Evolutionary conservation across 192 early-diverging fungal species (phyloP), one percentile per base, ranked within the genome.

Genomic region (Backusella westeae): DNA sequence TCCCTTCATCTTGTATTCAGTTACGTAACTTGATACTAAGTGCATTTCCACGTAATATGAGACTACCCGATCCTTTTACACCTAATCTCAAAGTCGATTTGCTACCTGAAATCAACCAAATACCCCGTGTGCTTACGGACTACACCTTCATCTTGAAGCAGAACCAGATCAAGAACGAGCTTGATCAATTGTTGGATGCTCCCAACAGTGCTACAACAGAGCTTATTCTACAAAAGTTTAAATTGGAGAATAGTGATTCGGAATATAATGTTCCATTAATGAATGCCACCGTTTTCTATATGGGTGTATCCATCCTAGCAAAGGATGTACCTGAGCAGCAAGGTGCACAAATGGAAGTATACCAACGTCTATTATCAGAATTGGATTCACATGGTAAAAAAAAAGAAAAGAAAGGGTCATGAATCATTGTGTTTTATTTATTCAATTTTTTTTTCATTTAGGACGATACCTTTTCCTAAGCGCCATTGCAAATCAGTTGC

Each of bases 41-140:
- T 74, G 97, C 98, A 2, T 98, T 96, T 84, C 97, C 98, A n/a
- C 87, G 94, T 44, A 91, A 92, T 69, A 97, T 98, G 97, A 89
- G 95, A n/a, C 86, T 98, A 67, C 98, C 98, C 0, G 98, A 99
- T 84, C 98, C 98, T 10, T 96, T 98, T 80, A 95, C 96, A 4
- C 96, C 95, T 3, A 96, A 96, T 75, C 87, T 99, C 72, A 94
- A 96, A 79, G 94, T 99, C 7, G 95, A 96, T 70, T 81, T 94
- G 53, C 85, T 98, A 67, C 91, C 96, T 1, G 97, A 97, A 78
- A 94, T 96, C 65, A 88, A 93, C 69, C 92, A 94, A 73, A 85
- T 91, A 10, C 97, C 97, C 0, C 85, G 85, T 8, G 90, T 99
- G 15, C 85, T 96, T 59, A 96, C 94, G 15, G 95, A 97, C 76